Conservation (phyloP, 495 filamentous ascomycete genomes). For the Annulohypoxylon nitens region DNA sequence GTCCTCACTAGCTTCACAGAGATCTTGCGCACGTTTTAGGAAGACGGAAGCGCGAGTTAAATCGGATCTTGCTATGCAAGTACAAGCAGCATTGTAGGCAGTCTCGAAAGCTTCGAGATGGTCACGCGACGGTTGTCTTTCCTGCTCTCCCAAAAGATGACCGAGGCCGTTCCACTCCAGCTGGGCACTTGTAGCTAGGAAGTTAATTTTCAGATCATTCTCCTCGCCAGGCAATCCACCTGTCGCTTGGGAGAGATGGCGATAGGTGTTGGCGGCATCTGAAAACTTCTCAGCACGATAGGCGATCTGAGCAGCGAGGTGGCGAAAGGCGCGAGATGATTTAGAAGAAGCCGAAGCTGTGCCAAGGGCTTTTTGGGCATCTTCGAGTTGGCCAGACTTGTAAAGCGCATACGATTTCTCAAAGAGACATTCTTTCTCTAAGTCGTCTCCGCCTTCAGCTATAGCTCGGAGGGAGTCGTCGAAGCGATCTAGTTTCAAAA, state of each 20-base stretch:
- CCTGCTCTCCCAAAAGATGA: slow-evolving; percentile 54
- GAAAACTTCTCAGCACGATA: slow-evolving; percentile 89
- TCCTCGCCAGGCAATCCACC: slow-evolving; percentile 73
- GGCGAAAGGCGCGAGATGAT: slow-evolving; percentile 72
- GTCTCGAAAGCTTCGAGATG: slow-evolving; percentile 94
- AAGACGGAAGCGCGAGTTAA: slow-evolving; percentile 80
- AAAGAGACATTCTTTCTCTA: slow-evolving; percentile 75
- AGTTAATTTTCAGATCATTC: slow-evolving; percentile 89
- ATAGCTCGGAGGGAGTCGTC: slow-evolving; percentile 86
- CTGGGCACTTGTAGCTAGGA: slow-evolving; percentile 83
- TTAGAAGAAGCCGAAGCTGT: slow-evolving; percentile 49
- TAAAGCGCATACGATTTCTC: slow-evolving; percentile 95
- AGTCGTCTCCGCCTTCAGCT: slow-evolving; percentile 73
- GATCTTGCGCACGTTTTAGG: slow-evolving; percentile 85
- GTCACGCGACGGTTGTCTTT: slow-evolving; percentile 72
- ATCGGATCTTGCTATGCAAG: slow-evolving; percentile 83
- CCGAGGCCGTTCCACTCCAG: slow-evolving; percentile 81
- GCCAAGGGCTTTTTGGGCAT: slow-evolving; percentile 74
- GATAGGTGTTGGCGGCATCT: slow-evolving; percentile 77
- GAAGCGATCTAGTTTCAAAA: slow-evolving; percentile 93
- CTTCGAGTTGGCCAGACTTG: slow-evolving; percentile 80
- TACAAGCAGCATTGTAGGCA: slow-evolving; percentile 91
- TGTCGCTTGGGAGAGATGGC: slow-evolving; percentile 65
- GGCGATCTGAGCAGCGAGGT: slow-evolving; percentile 89
- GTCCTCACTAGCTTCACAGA: slow-evolving; percentile 88